Percentiles rank a stretch among this genome's conserved stretches.
phyloP scores from a whole-genome alignment of 495 filamentous ascomycete species.

The Annulohypoxylon moriforme region DNA sequence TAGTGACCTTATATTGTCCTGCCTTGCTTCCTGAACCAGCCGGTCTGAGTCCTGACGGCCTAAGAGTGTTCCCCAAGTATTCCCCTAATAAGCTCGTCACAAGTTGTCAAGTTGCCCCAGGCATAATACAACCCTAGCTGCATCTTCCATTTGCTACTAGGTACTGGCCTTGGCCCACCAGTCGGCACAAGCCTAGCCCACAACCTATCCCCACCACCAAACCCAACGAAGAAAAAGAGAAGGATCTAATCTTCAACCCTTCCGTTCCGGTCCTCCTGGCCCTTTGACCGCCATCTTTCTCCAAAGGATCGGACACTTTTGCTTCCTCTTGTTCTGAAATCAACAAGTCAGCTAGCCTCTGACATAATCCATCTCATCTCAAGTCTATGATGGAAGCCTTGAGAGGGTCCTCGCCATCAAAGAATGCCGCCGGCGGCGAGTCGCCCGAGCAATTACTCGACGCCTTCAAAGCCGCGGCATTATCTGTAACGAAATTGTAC shows the following conservation, averaged over 20 bases:
- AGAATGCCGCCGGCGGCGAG: conserved; percentile 53
- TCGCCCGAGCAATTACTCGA: conserved; percentile 84
- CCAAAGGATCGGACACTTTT: neutral
- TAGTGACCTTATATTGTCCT: neutral
- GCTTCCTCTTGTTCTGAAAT: conserved; percentile 4
- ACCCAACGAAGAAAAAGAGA: conserved; percentile 41
- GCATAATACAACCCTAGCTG: conserved; percentile 35
- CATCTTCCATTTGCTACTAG: conserved; percentile 41
- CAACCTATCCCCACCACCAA: conserved; percentile 44
- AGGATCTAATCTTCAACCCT: conserved; percentile 24
- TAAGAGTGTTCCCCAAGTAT: neutral
- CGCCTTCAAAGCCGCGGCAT: conserved; percentile 89
- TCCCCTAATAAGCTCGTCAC: conserved; percentile 29
- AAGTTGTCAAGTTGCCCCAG: conserved; percentile 14
- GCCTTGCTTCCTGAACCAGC: neutral
- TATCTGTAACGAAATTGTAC: conserved; percentile 96
- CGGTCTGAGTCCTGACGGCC: neutral
- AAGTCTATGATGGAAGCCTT: conserved; percentile 43
- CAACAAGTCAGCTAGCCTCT: neutral
- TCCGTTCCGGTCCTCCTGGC: conserved; percentile 6
- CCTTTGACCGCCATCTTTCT: conserved; percentile 26
- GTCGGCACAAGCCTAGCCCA: conserved; percentile 14
- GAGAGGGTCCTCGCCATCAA: conserved; percentile 48
- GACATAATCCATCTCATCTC: conserved; percentile 1
- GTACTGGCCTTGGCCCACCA: conserved; percentile 37